Evolutionary conservation across 1,284 basidiomycete species (phyloP).

Genomic region (Neolentinus lepideus): DNA sequence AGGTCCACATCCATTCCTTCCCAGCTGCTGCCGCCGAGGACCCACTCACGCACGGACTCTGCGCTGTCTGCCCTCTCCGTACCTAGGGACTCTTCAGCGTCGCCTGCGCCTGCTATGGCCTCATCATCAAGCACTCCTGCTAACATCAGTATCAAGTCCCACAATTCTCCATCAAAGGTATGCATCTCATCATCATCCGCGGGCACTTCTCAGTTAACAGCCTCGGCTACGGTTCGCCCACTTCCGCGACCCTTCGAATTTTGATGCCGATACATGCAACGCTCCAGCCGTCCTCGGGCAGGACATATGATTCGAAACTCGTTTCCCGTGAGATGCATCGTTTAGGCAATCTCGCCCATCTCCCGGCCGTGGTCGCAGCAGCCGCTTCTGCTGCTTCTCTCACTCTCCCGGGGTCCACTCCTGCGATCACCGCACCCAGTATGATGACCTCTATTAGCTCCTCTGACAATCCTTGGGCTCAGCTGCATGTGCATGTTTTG

Average conservation of each 20-base stretch:
- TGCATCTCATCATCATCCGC: too few species aligned
- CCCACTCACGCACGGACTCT: not conserved
- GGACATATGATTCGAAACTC: conserved; percentile 66
- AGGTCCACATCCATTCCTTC: not conserved
- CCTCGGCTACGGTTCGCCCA: not conserved
- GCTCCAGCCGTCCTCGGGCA: conserved; percentile 41
- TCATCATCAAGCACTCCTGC: not conserved
- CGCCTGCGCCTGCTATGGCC: not conserved
- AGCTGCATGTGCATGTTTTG: conserved; percentile 79
- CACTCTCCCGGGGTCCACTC: conserved; percentile 17
- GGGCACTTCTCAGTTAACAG: not conserved
- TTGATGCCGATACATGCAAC: not conserved
- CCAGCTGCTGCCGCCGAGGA: conserved; percentile 1
- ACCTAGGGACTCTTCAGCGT: not conserved
- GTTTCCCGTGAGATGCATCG: conserved; percentile 76
- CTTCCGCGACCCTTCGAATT: not conserved
- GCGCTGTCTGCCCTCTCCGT: not conserved
- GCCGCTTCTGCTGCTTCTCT: conserved; percentile 28
- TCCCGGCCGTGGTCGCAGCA: conserved; percentile 27
- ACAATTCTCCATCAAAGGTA: not conserved
- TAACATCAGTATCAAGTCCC: not conserved
- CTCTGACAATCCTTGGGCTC: conserved; percentile 68
- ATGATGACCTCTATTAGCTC: conserved; percentile 27
- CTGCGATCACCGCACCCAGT: conserved; percentile 18
- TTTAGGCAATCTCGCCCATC: conserved; percentile 49